Percentiles rank a stretch among this genome's conserved stretches.
These are phyloP conservation scores for Tylopilus intermedius DNA, from an alignment of 768 basidiomycete species.

Conservation along the genomic window DNA sequence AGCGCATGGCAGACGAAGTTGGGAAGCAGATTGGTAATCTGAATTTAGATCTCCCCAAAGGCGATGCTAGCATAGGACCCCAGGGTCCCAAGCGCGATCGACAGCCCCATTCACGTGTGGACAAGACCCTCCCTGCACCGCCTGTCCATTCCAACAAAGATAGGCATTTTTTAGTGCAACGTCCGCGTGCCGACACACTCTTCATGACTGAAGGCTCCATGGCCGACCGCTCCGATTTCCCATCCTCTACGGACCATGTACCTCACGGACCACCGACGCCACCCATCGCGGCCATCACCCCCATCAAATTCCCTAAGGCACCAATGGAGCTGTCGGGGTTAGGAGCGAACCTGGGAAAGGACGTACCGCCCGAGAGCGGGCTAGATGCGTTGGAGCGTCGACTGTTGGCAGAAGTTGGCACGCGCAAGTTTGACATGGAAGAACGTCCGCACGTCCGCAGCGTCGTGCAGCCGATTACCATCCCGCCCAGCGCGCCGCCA, in stretches of 20 bases:
- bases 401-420: conserved; percentile 69
- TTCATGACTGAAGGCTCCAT: conserved; percentile 20
- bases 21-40: conserved; percentile 27
- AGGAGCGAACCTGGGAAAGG: conserved; percentile 20
- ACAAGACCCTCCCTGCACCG: conserved; percentile 60
- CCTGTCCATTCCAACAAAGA: conserved; percentile 48
- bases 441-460: conserved; percentile 34
- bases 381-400: conserved; percentile 70
- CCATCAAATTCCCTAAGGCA: conserved; percentile 33
- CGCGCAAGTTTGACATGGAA: conserved; percentile 39
- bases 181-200: conserved; percentile 29
- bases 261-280: conserved; percentile 45
- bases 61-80: conserved; percentile 22
- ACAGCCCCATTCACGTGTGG: conserved; percentile 24
- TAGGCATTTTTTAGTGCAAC: conserved; percentile 12
- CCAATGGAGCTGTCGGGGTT: conserved; percentile 26
- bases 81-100: conserved; percentile 14
- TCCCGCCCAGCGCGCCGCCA: conserved; percentile 29
- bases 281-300: conserved; percentile 41
- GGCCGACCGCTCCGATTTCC: conserved; percentile 3
- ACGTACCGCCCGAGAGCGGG: conserved; percentile 42
- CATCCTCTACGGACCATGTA: conserved; percentile 14
- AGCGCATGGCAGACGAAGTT: conserved; percentile 66
- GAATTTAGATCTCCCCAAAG: conserved; percentile 21
- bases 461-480: conserved; percentile 37